phyloP scores from a whole-genome alignment of 2,329 filamentous ascomycete genomes.

The Lasiodiplodia sp. region DNA sequence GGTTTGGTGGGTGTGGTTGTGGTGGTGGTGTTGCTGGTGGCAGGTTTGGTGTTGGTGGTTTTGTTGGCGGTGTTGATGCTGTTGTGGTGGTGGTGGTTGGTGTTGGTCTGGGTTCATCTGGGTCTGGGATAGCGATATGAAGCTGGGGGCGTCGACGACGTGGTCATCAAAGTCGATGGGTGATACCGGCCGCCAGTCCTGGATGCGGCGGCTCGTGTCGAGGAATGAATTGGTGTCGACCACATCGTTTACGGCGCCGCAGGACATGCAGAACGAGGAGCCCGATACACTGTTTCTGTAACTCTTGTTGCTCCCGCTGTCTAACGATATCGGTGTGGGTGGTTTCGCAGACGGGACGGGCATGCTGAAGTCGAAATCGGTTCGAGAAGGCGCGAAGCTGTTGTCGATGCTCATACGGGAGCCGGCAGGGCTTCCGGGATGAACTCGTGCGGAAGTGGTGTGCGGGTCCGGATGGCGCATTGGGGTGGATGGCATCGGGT shows the following conservation, averaged over 20 bases:
- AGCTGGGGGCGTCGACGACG: too few species aligned
- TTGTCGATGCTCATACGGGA: too few species aligned
- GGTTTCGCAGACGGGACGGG: background rate
- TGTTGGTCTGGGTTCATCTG: background rate
- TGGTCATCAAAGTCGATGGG: too few species aligned
- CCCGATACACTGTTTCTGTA: background rate
- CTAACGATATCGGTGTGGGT: background rate
- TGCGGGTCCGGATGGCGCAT: too few species aligned
- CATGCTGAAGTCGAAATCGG: background rate
- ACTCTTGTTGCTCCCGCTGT: background rate
- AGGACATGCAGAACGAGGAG: background rate
- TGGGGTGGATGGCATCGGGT: background rate
- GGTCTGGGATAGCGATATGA: too few species aligned
- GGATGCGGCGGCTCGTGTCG: too few species aligned
- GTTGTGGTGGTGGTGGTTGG: background rate
- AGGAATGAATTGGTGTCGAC: too few species aligned
- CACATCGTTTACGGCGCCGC: too few species aligned
- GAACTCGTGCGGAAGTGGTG: too few species aligned
- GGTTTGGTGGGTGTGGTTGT: background rate
- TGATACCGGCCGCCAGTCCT: too few species aligned
- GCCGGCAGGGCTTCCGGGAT: too few species aligned
- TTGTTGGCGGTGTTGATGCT: background rate
- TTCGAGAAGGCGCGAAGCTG: too few species aligned
- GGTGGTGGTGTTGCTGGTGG: background rate
- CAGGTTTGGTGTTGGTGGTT: background rate